phyloP scores from a whole-genome alignment of 2,329 filamentous ascomycete genomes.

The Ascosphaera apis region DNA sequence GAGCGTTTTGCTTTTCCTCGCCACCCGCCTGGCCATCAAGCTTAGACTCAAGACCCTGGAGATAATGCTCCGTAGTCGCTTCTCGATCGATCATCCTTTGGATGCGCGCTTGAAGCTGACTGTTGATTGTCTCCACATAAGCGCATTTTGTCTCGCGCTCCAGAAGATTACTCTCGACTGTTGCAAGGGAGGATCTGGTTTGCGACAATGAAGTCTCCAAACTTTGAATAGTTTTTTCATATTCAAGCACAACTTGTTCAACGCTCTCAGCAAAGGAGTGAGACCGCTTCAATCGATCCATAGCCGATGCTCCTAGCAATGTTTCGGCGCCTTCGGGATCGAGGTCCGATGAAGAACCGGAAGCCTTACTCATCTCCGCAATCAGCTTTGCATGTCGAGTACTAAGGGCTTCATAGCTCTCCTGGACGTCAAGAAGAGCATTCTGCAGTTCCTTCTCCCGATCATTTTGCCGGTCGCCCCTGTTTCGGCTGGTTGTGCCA shows the following conservation, averaged over 20 bases:
- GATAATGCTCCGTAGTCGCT: constrained; percentile 71
- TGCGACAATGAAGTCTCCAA: constrained; percentile 79
- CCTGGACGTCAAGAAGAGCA: constrained; percentile 74
- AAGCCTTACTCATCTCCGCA: constrained; percentile 70
- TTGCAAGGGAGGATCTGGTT: constrained; percentile 62
- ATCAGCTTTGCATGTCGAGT: constrained; percentile 90
- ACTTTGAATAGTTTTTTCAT: constrained; percentile 93
- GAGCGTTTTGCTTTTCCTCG: constrained; percentile 74
- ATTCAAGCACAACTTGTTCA: constrained; percentile 87
- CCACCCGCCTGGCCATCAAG: constrained; percentile 76
- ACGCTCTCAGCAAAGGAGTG: constrained; percentile 92
- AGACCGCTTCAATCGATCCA: constrained; percentile 76
- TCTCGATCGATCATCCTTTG: constrained; percentile 87
- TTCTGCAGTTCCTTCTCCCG: constrained; percentile 81
- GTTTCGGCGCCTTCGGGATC: constrained; percentile 25
- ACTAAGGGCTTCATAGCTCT: constrained; percentile 81
- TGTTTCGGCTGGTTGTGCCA: constrained; percentile 8
- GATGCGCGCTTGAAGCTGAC: constrained; percentile 70
- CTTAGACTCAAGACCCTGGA: constrained; percentile 75
- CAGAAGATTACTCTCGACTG: constrained; percentile 62
- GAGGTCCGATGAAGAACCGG: constrained; percentile 29
- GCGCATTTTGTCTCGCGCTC: constrained; percentile 89
- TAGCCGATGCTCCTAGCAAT: constrained; percentile 40
- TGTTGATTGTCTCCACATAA: constrained; percentile 77
- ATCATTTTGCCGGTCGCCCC: constrained; percentile 56